Evolutionary conservation across 805 yeast genomes (phyloP), one percentile per base, ranked within the genome.

Genomic region (Candida hispaniensis): DNA sequence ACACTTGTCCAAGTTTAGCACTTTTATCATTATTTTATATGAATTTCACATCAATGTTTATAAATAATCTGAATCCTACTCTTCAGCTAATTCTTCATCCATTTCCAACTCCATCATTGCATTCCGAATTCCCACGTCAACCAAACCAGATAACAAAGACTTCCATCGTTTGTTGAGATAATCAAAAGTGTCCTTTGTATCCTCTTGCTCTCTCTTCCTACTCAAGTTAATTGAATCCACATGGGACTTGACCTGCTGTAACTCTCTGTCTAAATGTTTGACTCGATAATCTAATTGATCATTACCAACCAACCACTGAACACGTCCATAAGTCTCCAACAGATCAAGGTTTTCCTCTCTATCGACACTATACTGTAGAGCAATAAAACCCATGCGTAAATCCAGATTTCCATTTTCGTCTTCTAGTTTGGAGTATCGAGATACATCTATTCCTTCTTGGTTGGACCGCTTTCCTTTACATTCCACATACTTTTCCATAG

Each of bases 291-390:
- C 57, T 9, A 49, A 29, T 16, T 40, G 42, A 33, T 52, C 55
- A 28, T 52, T 52, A 2, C 47, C 48, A 6, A 49, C 43, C 12
- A 52, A 45, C 57, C 57, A 52, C 24, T 51, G 54, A 23, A 52
- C 53, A 30, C 49, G 43, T 9, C 56, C 57, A 25, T 38, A 44
- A 21, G 46, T 43, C 1, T 41, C 39, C 16, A 51, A 25, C 14
- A 52, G 33, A 14, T 45, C 43, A 16, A 52, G 41, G 25, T 52
- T 50, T 23, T 52, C 57, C 26, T 38, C 41, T 8, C 56, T 38
- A 6, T 43, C 40, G 32, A 41, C 33, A 1, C 56, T 44, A 38
- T 52, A 47, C 9, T 39, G 48, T 15, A 52, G 40, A 11, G 54
- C 50, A 7, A 47, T 40, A 14, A 44, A 45, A 8, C 51, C 54